Conservation (phyloP, 2,329 filamentous ascomycete genomes). For the Penicillium sp. region DNA sequence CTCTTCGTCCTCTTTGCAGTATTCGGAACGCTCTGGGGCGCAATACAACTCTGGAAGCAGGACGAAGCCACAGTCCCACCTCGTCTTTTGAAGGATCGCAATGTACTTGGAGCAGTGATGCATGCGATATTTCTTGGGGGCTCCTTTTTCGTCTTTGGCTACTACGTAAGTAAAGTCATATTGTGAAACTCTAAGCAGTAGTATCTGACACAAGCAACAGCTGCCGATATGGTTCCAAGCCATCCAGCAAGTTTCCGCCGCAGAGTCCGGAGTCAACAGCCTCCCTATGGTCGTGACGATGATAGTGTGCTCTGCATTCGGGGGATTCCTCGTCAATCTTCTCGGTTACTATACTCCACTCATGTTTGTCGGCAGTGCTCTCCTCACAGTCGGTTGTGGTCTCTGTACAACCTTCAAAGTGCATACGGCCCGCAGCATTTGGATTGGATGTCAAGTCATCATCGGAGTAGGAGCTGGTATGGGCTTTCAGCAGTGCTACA, state of each 20-base stretch:
- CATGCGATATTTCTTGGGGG: constrained; percentile 48
- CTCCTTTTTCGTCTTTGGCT: constrained; percentile 49
- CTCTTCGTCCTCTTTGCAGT: constrained; percentile 54
- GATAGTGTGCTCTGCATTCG: constrained; percentile 36
- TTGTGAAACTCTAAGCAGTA: not conserved
- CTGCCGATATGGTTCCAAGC: constrained; percentile 51
- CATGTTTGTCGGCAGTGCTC: constrained; percentile 33
- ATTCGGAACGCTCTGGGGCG: constrained; percentile 46
- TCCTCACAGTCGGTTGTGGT: constrained; percentile 38
- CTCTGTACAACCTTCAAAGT: constrained; percentile 40
- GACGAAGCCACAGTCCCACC: constrained; percentile 51
- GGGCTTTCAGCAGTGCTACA: constrained; percentile 39
- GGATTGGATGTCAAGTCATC: constrained; percentile 45
- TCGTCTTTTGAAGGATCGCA: constrained; percentile 47
- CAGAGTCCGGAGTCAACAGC: constrained; percentile 41
- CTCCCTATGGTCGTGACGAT: constrained; percentile 39
- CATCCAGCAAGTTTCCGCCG: constrained; percentile 37
- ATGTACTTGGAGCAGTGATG: constrained; percentile 44
- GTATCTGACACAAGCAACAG: constrained; percentile 13
- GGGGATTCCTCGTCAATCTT: constrained; percentile 33
- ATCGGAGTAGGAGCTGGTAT: constrained; percentile 40
- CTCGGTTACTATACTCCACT: constrained; percentile 47
- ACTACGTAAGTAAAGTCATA: constrained; percentile 38
- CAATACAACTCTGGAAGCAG: constrained; percentile 42
- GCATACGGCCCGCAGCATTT: constrained; percentile 29